Percentiles rank a stretch among this genome's conserved stretches.
Evolutionary conservation across 441 rosid genomes (phyloP).

Genomic region (Metrosideros polymorpha): DNA sequence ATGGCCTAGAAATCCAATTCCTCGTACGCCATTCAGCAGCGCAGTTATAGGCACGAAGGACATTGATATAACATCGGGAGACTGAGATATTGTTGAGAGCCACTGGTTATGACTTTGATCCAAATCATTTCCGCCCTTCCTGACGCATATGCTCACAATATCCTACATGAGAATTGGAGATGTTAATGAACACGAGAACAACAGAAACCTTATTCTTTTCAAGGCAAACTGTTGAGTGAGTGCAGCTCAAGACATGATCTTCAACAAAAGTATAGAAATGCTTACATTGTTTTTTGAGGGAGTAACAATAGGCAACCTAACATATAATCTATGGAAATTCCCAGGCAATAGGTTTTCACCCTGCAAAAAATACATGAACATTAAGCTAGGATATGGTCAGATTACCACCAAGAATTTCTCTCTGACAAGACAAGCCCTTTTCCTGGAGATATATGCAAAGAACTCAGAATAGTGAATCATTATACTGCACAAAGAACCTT

Average conservation of each 20-base stretch:
- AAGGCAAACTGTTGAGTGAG: not conserved
- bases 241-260: not conserved
- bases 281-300: constrained; percentile 53
- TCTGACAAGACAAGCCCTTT: not conserved
- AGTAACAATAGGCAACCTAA: constrained; percentile 31
- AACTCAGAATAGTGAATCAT: not conserved
- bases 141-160: constrained; percentile 27
- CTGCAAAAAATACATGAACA: constrained; percentile 27
- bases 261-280: constrained; percentile 1
- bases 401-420: not conserved
- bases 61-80: constrained; percentile 89
- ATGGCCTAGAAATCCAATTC: constrained; percentile 83
- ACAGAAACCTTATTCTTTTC: not conserved
- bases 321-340: constrained; percentile 28
- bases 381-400: not conserved
- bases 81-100: constrained; percentile 75
- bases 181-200: not conserved
- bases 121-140: constrained; percentile 70
- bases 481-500: not conserved
- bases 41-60: constrained; percentile 88
- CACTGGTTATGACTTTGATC: constrained; percentile 74
- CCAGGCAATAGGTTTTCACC: constrained; percentile 24
- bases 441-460: not conserved
- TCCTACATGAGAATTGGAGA: constrained; percentile 29
- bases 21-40: constrained; percentile 66